Evolutionary conservation across 2,329 filamentous ascomycete genomes (phyloP).

Genomic region (Raffaelea arxii): DNA sequence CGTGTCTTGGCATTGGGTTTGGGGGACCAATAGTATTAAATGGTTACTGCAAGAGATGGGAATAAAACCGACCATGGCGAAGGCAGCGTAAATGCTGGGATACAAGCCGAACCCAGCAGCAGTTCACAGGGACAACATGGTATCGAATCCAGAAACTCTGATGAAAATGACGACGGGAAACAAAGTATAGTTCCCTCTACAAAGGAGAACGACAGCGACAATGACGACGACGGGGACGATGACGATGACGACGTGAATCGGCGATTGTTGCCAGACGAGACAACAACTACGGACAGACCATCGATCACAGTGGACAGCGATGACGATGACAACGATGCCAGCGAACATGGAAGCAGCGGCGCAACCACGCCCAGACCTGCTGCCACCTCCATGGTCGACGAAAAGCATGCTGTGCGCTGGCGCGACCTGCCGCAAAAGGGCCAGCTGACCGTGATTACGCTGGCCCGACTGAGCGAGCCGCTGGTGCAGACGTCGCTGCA

Average conservation of each 20-base stretch:
- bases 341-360: not conserved
- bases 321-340: not conserved
- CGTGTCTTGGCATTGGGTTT: too few relatives aligned
- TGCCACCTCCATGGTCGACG: not conserved
- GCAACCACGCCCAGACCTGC: not conserved
- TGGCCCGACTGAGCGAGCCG: constrained; percentile 73
- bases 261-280: not conserved
- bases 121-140: too few relatives aligned
- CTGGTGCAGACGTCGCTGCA: constrained; percentile 68
- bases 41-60: too few relatives aligned
- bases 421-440: constrained; percentile 63
- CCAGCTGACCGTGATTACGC: constrained; percentile 67
- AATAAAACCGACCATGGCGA: too few relatives aligned
- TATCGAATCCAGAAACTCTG: too few relatives aligned
- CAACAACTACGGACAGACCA: not conserved
- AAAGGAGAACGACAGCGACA: not conserved
- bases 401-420: constrained; percentile 46
- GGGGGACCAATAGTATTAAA: too few relatives aligned
- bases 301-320: not conserved
- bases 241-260: not conserved
- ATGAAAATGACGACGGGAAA: not conserved
- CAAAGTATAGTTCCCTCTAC: too few relatives aligned
- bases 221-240: not conserved
- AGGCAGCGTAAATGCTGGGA: too few relatives aligned
- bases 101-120: too few relatives aligned